Base-by-base conservation (phyloP, 306 rosid species). In the Biancaea sappan region DNA sequence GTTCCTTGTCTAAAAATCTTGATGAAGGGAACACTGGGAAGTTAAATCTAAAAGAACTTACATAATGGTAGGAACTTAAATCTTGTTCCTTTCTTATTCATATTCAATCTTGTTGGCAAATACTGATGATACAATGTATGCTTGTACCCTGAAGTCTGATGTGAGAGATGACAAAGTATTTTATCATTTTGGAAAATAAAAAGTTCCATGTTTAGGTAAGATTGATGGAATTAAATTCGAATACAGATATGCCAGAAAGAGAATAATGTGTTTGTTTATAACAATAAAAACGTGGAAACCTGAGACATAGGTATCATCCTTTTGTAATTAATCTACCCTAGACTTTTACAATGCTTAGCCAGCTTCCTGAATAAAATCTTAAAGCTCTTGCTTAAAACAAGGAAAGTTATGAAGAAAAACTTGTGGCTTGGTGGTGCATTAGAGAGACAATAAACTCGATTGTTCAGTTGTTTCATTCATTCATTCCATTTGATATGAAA, bases 381-480 rank as follows among this genome's bases (percentile, higher is more conserved):
- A 26, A 10, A 69, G 32, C 37, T 21, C 6, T 6, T 32, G 13
- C 32, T 25, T 46, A 11, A 14, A 35, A 21, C 16, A 44, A 14
- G 13, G 24, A 34, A 52, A 2, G 71, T 40, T n/a, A 7, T 18
- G 28, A 22, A 21, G 66, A 57, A 48, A 48, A 47, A 31, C 32
- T 65, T 34, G 46, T 43, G 53, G 47, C 43, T 48, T 44, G 18
- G 28, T 24, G 47, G 69, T 46, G 26, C 46, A 35, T 59, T 24
- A 38, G 56, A 32, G 46, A 66, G 71, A 70, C 47, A 47, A 28
- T 51, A 44, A 63, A 62, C 38, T 52, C 46, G 69, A 54, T 47
- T 46, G 60, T 64, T 50, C 78, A 40, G 58, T 48, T 57, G 46
- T 76, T 67, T 28, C 40, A 25, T 76, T 32, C 57, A 47, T 76